Evolutionary conservation across 2,329 filamentous ascomycete genomes (phyloP).

Genomic region (Huntiella decipiens): DNA sequence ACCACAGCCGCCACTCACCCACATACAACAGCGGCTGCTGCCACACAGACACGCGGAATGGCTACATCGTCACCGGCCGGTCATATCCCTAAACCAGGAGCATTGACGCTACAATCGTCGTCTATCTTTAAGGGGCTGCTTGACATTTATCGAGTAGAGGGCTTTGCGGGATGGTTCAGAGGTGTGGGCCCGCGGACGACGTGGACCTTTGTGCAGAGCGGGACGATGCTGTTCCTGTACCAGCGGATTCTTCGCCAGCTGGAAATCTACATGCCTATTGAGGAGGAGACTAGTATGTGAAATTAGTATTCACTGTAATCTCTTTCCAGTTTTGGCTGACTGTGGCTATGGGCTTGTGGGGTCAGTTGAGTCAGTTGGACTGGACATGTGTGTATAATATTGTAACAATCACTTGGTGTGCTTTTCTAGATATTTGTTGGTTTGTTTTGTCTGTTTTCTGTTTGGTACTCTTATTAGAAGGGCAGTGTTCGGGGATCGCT

Average conservation of each 20-base stretch:
- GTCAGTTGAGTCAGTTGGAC: not conserved
- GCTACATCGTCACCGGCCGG: constrained; percentile 83
- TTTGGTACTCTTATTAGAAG: not conserved
- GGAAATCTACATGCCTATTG: constrained; percentile 28
- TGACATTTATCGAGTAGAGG: constrained; percentile 81
- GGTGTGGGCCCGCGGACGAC: constrained; percentile 83
- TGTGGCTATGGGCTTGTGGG: not conserved
- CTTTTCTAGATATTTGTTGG: constrained; percentile 4
- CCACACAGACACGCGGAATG: constrained; percentile 48
- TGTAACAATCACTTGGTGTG: constrained; percentile 7
- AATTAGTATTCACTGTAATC: not conserved
- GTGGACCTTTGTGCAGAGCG: constrained; percentile 95
- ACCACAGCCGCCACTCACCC: constrained; percentile 19
- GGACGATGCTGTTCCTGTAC: constrained; percentile 91
- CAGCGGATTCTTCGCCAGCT: constrained; percentile 69
- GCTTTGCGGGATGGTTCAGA: constrained; percentile 76
- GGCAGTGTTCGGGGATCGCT: too few species aligned
- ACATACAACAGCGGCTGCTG: constrained; percentile 14
- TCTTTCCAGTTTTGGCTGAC: constrained; percentile 12
- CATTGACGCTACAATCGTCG: constrained; percentile 67
- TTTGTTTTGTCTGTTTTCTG: constrained; percentile 3
- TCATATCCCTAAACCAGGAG: constrained; percentile 58
- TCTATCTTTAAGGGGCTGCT: constrained; percentile 69
- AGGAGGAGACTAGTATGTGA: constrained; percentile 14
- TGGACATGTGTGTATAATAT: constrained; percentile 12